Base-by-base conservation (phyloP, 768 basidiomycete genomes). In the Paxillus rubicundulus region DNA sequence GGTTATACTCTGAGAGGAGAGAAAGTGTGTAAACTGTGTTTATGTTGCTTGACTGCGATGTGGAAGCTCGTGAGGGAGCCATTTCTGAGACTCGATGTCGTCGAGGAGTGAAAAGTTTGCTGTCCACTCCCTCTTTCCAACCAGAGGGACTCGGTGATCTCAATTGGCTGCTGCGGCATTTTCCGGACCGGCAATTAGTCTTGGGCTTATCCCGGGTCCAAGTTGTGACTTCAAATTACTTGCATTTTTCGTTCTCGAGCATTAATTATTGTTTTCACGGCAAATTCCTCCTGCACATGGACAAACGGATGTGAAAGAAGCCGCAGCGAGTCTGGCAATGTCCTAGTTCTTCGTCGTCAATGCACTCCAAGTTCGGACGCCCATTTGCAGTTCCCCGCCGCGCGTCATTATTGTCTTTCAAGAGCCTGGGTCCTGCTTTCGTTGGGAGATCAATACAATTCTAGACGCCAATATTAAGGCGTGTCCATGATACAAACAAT, bases 1-100 rank as follows among this genome's bases (percentile, higher is more conserved):
- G 93, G 14, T 85, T 86, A 75, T 92, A 93, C 69, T 94, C 91
- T 52, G 81, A 77, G 61, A 93, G 82, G 53, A 91, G 77, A 38
- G 82, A 67, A 56, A 90, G 81, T 8, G 86, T 76, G 71, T 86
- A 83, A 21, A 84, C 78, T 2, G 81, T 70, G 58, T 70, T 68
- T 50, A 71, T 63, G 55, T 70, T 68, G 54, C 63, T 57, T 41
- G 58, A 50, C 55, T 63, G 65, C 33, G 67, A 54, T 46, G 59
- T 62, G 52, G 58, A 55, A 53, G 62, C 66, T 54, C 68, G 70
- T n/a, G 70, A 63, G 5, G 72, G 75, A 34, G 67, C 70, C 74
- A 77, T 72, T 38, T 54, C 47, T n/a, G 36, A 40, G 39, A 44
- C 51, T 50, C 43, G 54, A 39, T 34, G 42, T 20, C 8, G 54